Base-by-base conservation (phyloP, 177 flowering plant genomes). In the Vitis hybrid region DNA sequence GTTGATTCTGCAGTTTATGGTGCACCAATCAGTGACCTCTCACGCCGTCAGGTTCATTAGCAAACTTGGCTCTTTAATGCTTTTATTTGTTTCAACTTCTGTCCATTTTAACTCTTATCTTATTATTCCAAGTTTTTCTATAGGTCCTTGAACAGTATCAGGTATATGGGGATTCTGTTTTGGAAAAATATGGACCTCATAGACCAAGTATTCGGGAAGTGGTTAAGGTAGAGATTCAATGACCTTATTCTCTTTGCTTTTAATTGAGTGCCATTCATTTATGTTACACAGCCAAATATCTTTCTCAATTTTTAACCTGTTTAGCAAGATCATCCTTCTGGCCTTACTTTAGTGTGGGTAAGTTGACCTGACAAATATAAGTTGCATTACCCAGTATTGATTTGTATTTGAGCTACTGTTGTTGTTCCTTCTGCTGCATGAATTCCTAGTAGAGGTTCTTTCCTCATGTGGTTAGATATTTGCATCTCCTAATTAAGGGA, bases 1-100 rank as follows among this genome's bases (percentile, higher is more conserved):
- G 91, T 95, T 69, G 99, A 95, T 79, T 74, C 82, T 74, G 76
- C 76, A 64, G 77, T 95, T 46, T 95, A 88, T 80, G 97, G 96
- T 70, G 85, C 78, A 70, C 84, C 91, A 70, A 75, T 73, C 64
- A 71, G 75, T 61, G 81, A 74, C 72, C 52, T 90, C 48, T 87
- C 99, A 27, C 89, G 98, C 59, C 97, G 96, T 65, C 90, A 91
- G 99, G 99, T 95, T 75, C 14, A 64, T 21, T 35, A 62, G 54
- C 60, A 66, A 56, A 74, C 69, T 64, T 66, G 54, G 11, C 52
- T 62, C 19, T 50, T 18, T 58, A 32, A 61, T 69, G 46, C 46
- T 56, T 62, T 13, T 56, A 56, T 58, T 52, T 71, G 60, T 66
- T 7, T 57, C 24, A 24, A 32, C n/a, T 65, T 32, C 27, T 55